These are phyloP conservation scores for Cudoniella acicularis DNA, from an alignment of 495 filamentous ascomycete species.

Conservation along the genomic window DNA sequence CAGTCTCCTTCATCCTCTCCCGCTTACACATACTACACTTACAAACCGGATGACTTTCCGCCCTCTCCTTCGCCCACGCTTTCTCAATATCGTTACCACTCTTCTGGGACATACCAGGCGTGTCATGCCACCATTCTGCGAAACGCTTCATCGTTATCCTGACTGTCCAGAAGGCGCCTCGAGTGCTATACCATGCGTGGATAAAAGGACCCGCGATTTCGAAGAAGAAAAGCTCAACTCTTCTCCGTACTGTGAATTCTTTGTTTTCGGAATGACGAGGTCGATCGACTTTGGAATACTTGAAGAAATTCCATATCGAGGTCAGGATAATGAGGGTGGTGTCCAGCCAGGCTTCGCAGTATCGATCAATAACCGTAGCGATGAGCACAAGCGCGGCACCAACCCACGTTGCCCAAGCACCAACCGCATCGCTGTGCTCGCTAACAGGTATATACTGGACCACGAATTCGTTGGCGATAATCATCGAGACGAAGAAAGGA, in stretches of 20 bases:
- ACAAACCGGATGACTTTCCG: too few relatives aligned
- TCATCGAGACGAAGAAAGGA: background rate
- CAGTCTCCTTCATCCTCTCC: too few relatives aligned
- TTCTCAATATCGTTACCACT: background rate
- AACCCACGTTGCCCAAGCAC: background rate
- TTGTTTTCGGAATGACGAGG: too few relatives aligned
- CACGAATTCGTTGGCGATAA: background rate
- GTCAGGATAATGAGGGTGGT: background rate
- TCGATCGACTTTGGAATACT: background rate
- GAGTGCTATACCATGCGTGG: background rate
- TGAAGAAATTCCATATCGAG: background rate
- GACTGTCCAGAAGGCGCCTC: background rate
- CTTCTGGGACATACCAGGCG: background rate
- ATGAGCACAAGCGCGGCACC: background rate
- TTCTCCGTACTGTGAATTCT: background rate
- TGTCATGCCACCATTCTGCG: background rate
- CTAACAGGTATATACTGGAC: background rate
- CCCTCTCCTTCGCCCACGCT: background rate
- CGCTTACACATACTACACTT: too few relatives aligned
- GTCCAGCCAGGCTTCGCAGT: background rate
- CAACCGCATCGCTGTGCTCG: background rate
- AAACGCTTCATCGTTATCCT: background rate
- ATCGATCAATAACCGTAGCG: background rate
- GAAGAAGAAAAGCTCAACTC: background rate
- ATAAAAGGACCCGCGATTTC: background rate